These are phyloP conservation scores for Myotisia sp. DNA, from an alignment of 2,329 filamentous ascomycete genomes.

Conservation along the genomic window DNA sequence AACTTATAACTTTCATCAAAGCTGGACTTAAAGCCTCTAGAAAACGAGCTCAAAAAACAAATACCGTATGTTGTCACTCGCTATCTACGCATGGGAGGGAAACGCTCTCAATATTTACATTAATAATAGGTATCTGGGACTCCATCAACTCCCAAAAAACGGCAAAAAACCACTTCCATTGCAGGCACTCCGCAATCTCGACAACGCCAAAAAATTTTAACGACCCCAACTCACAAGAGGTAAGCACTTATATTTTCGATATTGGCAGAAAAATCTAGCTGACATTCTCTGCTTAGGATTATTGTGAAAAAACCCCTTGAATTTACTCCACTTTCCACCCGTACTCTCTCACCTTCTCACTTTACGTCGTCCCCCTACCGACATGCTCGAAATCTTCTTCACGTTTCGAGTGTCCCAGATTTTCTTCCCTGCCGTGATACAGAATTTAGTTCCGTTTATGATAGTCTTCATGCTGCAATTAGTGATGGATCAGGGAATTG, in stretches of 20 bases:
- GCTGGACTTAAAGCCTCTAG: slow-evolving; percentile 51
- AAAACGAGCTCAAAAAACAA: slow-evolving; percentile 31
- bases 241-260: slow-evolving; percentile 14
- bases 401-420: slow-evolving; percentile 83
- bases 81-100: no score
- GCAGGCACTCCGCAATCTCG: slow-evolving; percentile 30
- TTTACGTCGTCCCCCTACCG: slow-evolving; percentile 78
- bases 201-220: slow-evolving; percentile 33
- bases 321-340: slow-evolving; percentile 87
- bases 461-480: slow-evolving; percentile 86
- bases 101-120: not conserved
- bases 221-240: slow-evolving; percentile 52
- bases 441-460: slow-evolving; percentile 85
- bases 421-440: slow-evolving; percentile 81
- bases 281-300: slow-evolving; percentile 33
- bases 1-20: slow-evolving; percentile 53
- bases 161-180: slow-evolving; percentile 36
- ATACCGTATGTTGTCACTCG: slow-evolving; percentile 10
- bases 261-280: not conserved
- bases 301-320: slow-evolving; percentile 77
- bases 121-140: no score
- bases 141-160: slow-evolving; percentile 43
- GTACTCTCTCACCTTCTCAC: slow-evolving; percentile 61
- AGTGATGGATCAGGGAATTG: slow-evolving; percentile 85
- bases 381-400: slow-evolving; percentile 71